Evolutionary conservation across 108 stramenopile species (phyloP).

Genomic region (Cyclotella choctawhatcheeana): DNA sequence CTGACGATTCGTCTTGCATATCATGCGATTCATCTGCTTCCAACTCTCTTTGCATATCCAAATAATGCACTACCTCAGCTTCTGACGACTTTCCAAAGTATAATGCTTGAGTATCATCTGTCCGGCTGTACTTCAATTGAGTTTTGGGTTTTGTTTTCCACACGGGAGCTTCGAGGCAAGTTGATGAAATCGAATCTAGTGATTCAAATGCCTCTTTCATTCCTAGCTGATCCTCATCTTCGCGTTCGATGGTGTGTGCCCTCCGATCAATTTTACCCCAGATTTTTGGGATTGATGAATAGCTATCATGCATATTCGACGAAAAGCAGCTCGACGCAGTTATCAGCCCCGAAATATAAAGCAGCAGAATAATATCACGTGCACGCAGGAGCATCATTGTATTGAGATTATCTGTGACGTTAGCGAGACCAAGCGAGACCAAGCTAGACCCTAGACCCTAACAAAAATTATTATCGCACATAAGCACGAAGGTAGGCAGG

Average conservation of each 20-base stretch:
- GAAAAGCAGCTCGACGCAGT: too few relatives aligned
- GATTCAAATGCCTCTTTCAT: conserved; percentile 39
- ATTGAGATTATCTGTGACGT: too few relatives aligned
- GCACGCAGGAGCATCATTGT: too few relatives aligned
- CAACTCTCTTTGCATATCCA: conserved; percentile 36
- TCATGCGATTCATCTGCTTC: conserved; percentile 7
- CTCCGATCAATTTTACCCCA: too few relatives aligned
- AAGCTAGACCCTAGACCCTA: too few relatives aligned
- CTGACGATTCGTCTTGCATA: not conserved
- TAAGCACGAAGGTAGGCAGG: too few relatives aligned
- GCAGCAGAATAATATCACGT: too few relatives aligned
- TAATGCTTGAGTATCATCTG: conserved; percentile 39
- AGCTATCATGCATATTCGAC: too few relatives aligned
- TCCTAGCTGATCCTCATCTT: conserved; percentile 24
- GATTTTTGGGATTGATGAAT: too few relatives aligned
- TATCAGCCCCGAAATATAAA: too few relatives aligned
- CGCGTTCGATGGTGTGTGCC: not conserved
- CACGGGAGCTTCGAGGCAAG: not conserved
- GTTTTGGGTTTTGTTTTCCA: not conserved
- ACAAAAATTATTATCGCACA: too few relatives aligned
- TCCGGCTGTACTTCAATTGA: conserved; percentile 25
- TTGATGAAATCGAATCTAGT: conserved; percentile 17
- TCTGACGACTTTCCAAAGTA: conserved; percentile 31
- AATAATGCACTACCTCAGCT: conserved; percentile 38
- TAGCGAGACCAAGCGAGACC: too few relatives aligned